Evolutionary conservation across 768 basidiomycete genomes (phyloP), one percentile per base, ranked within the genome.

Genomic region (Auriscalpium orientale): DNA sequence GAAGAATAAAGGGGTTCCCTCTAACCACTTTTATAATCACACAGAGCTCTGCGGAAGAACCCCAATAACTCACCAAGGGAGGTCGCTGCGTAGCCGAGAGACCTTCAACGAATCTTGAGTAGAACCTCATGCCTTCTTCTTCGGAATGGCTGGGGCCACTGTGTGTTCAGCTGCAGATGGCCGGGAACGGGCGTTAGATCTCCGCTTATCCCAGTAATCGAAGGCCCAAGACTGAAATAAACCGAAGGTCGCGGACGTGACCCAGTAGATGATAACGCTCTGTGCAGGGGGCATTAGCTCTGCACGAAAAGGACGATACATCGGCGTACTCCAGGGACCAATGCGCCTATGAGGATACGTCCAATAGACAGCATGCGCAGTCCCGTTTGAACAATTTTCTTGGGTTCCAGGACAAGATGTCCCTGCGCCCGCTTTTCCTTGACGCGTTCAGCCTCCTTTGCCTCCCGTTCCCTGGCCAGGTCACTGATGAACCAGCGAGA

Each of bases 1-100:
- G 66, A 64, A 56, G 37, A 58, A 55, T 47, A 11, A 56, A 35
- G 64, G 71, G 83, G 86, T 74, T 84, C 80, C 82, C 82, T 89
- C 82, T 62, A 70, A 76, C 80, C 87, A 87, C 84, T 78, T 77
- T 79, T 87, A 55, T 84, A 81, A 77, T 91, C 89, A 89, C 82
- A 58, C 75, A 74, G 63, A 54, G 53, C 62, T 12, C 15, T 16
- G 50, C 51, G 54, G 49, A 51, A 43, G 28, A 21, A 56, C 51
- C 56, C 66, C 58, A 12, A 36, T 28, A 28, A 28, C 28, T 28
- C 28, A 28, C 28, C 28, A 5, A 28, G 28, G 28, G 4, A 28
- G 28, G 28, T 28, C 28, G 7, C n/a, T 6, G 18, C 37, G 20
- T 28, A 28, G 28, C 28, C 28, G 28, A 55, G 28, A 47, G 21